phyloP scores from a whole-genome alignment of 2,329 filamentous ascomycete species.

The Colletotrichum zoysiae region DNA sequence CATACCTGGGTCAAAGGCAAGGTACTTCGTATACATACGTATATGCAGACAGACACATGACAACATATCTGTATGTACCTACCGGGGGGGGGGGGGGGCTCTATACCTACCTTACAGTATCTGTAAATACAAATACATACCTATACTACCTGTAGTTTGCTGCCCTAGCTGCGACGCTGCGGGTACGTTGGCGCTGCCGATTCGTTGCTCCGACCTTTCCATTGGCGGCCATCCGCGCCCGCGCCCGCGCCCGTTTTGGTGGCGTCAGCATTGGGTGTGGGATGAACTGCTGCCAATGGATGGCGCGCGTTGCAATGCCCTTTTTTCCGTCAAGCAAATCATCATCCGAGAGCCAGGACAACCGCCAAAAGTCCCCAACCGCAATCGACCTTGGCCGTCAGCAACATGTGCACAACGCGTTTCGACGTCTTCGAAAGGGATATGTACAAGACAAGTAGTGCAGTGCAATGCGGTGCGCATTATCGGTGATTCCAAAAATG shows the following conservation, averaged over 20 bases:
- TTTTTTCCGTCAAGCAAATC: not conserved
- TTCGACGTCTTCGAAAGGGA: not conserved
- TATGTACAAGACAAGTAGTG: too few species aligned
- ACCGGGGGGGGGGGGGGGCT: too few species aligned
- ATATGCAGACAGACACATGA: too few species aligned
- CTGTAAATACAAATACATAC: too few species aligned
- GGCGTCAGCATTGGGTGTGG: conserved; percentile 2
- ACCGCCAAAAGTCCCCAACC: not conserved
- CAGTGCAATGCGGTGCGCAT: not conserved
- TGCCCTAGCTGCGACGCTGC: too few species aligned
- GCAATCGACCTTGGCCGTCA: not conserved
- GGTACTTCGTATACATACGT: too few species aligned
- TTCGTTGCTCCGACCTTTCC: not conserved
- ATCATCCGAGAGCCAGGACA: not conserved
- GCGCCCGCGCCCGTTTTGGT: conserved; percentile 14
- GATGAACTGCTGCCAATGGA: conserved; percentile 4
- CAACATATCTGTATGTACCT: too few species aligned
- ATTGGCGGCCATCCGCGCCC: conserved; percentile 11
- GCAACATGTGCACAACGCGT: not conserved
- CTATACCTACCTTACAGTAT: too few species aligned
- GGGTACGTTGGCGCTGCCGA: not conserved
- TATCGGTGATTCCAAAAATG: not conserved
- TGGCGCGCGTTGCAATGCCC: not conserved
- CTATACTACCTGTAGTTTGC: too few species aligned
- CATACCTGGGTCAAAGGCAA: too few species aligned